phyloP scores from a whole-genome alignment of 2,329 filamentous ascomycete species.

The Saccharata proteae region DNA sequence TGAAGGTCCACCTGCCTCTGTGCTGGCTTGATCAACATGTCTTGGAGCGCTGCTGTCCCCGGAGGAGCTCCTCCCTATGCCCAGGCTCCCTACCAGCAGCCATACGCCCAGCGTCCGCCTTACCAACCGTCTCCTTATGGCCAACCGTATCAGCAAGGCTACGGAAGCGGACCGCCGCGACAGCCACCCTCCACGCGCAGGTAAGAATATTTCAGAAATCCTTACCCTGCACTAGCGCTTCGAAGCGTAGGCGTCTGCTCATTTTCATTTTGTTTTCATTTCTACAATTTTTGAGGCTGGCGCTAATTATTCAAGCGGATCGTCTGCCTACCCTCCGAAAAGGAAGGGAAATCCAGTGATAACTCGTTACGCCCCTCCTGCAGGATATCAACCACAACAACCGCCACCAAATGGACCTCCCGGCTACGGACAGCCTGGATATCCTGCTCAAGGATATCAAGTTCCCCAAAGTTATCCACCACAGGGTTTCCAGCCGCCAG shows the following conservation, averaged over 20 bases:
- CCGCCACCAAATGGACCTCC: slow-evolving; percentile 8
- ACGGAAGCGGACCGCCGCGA: slow-evolving; percentile 13
- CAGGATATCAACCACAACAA: slow-evolving; percentile 29
- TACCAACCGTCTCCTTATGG: slow-evolving; percentile 14
- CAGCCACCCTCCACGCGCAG: slow-evolving; percentile 19
- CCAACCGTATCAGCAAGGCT: slow-evolving; percentile 15
- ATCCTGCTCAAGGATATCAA: slow-evolving; percentile 15
- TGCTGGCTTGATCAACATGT: slow-evolving; percentile 14
- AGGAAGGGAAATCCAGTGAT: slow-evolving; percentile 37
- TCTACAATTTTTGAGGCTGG: no score
- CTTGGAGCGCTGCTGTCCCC: slow-evolving; percentile 23
- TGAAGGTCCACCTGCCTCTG: no score
- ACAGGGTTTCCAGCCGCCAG: slow-evolving; percentile 13
- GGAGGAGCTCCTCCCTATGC: slow-evolving; percentile 21
- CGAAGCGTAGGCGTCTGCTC: background rate
- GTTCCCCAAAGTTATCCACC: slow-evolving; percentile 13
- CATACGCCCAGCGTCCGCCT: slow-evolving; percentile 7
- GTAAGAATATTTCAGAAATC: no score
- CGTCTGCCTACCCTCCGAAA: slow-evolving; percentile 24
- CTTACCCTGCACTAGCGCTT: no score
- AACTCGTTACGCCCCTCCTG: slow-evolving; percentile 37
- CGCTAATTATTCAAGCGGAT: no score
- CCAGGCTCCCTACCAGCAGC: slow-evolving; percentile 18
- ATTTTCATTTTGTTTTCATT: slow-evolving; percentile 2
- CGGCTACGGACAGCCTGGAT: slow-evolving; percentile 10